A percentile compares a stretch with the other conserved stretches of the same genome.
These are phyloP conservation scores for Arabidopsis arenosa DNA, from an alignment of 345 rosid species.

Conservation along the genomic window DNA sequence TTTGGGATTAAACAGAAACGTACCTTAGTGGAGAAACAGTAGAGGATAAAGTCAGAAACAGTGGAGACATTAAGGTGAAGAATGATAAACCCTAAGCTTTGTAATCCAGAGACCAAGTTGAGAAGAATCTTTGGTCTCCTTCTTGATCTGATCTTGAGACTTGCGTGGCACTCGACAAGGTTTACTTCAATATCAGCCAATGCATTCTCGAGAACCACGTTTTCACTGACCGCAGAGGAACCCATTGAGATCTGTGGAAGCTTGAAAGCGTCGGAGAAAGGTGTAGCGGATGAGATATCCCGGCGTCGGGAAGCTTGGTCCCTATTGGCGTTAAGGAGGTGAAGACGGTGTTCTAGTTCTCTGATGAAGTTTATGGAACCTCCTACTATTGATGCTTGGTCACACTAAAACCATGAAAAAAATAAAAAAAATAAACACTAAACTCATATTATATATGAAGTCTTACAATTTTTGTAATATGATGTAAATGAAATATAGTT, in stretches of 20 bases:
- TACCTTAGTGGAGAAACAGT: slow-evolving; percentile 85
- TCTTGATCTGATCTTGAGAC: slow-evolving; percentile 73
- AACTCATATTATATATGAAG: neutral
- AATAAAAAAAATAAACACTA: neutral
- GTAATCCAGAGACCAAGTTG: slow-evolving; percentile 70
- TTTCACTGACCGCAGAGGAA: slow-evolving; percentile 19
- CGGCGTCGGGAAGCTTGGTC: too few relatives aligned
- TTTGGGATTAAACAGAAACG: slow-evolving; percentile 16
- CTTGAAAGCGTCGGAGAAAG: slow-evolving; percentile 69
- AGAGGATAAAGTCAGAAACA: slow-evolving; percentile 64
- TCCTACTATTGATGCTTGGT: slow-evolving; percentile 64
- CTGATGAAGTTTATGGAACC: slow-evolving; percentile 59
- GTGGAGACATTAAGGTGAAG: slow-evolving; percentile 88
- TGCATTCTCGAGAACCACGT: slow-evolving; percentile 37
- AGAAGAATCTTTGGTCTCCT: slow-evolving; percentile 73
- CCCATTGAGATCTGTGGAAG: slow-evolving; percentile 65
- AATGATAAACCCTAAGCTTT: slow-evolving; percentile 62
- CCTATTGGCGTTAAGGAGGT: slow-evolving; percentile 22
- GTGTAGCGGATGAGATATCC: slow-evolving; percentile 23
- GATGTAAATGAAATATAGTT: neutral
- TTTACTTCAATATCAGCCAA: slow-evolving; percentile 67
- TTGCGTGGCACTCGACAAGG: slow-evolving; percentile 86
- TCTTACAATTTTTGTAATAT: neutral
- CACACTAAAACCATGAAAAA: slow-evolving; percentile 46
- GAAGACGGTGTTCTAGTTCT: slow-evolving; percentile 58